These are phyloP conservation scores for Pseudovirgaria hyperparasitica DNA, from an alignment of 2,329 filamentous ascomycete genomes.

Conservation along the genomic window DNA sequence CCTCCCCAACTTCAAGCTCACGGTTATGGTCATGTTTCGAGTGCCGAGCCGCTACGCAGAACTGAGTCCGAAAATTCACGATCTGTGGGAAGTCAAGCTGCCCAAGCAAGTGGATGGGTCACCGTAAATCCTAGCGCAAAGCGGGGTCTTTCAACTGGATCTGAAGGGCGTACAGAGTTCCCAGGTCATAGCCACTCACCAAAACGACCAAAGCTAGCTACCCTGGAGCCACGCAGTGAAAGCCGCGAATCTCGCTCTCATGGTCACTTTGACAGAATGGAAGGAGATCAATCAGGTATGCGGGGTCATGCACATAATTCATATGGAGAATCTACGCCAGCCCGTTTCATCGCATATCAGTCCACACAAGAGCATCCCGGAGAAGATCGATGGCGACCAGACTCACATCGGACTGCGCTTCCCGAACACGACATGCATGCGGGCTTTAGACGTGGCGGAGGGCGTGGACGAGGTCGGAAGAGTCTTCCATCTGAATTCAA, in stretches of 20 bases:
- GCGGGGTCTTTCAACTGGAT: constrained; percentile 22
- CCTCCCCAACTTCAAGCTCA: no score
- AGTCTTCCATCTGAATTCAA: constrained; percentile 13
- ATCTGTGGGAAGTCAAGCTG: no score
- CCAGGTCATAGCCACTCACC: constrained; percentile 22
- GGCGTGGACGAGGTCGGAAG: constrained; percentile 29
- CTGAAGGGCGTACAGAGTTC: constrained; percentile 17
- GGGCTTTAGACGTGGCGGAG: constrained; percentile 13
- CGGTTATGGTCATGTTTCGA: no score
- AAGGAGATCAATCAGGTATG: constrained; percentile 11
- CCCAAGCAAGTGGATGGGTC: constrained; percentile 26
- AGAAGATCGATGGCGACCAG: constrained; percentile 19
- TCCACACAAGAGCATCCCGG: constrained; percentile 15
- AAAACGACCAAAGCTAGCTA: constrained; percentile 32
- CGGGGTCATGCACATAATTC: constrained; percentile 8
- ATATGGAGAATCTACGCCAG: constrained; percentile 5
- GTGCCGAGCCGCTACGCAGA: no score
- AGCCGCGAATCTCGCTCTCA: constrained; percentile 11
- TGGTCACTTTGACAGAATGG: constrained; percentile 11
- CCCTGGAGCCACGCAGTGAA: constrained; percentile 21
- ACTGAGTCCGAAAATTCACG: constrained; percentile 9
- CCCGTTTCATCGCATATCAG: constrained; percentile 12
- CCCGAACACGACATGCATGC: constrained; percentile 15
- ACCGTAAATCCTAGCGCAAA: constrained; percentile 31
- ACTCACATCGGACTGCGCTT: constrained; percentile 14